These are phyloP conservation scores for Mangifera indica DNA, from an alignment of 345 rosid species.

Conservation along the genomic window DNA sequence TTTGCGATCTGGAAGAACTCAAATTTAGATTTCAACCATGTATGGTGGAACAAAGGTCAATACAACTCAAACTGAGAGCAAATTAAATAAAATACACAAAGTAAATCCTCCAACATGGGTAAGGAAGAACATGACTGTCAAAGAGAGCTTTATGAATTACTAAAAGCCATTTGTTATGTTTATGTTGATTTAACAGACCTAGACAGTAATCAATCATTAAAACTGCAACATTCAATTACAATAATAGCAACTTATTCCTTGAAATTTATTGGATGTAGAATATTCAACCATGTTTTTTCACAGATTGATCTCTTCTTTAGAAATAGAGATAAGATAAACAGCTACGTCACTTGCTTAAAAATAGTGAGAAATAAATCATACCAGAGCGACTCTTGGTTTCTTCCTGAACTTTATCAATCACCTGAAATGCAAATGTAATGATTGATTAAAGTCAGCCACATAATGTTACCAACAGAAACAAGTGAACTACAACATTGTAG, in stretches of 20 bases:
- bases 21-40: slow-evolving; percentile 11
- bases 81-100: neutral
- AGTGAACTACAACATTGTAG: too few relatives aligned
- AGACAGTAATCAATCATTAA: neutral
- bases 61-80: neutral
- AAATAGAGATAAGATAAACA: neutral
- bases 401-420: slow-evolving; percentile 84
- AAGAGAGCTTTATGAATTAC: neutral
- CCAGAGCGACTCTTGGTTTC: slow-evolving; percentile 75
- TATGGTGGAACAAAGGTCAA: neutral
- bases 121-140: neutral
- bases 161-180: neutral
- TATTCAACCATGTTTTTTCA: neutral
- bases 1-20: slow-evolving; percentile 51
- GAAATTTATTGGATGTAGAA: neutral
- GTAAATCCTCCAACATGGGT: neutral
- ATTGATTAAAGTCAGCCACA: slow-evolving; percentile 8
- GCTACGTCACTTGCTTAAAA: neutral
- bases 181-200: neutral
- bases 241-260: neutral
- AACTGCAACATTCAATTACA: neutral
- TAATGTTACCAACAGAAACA: neutral
- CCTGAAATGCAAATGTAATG: slow-evolving; percentile 43
- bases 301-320: neutral
- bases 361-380: slow-evolving; percentile 10